Evolutionary conservation across 2,329 filamentous ascomycete genomes (phyloP).

Genomic region (Atkinsonella hypoxylon): DNA sequence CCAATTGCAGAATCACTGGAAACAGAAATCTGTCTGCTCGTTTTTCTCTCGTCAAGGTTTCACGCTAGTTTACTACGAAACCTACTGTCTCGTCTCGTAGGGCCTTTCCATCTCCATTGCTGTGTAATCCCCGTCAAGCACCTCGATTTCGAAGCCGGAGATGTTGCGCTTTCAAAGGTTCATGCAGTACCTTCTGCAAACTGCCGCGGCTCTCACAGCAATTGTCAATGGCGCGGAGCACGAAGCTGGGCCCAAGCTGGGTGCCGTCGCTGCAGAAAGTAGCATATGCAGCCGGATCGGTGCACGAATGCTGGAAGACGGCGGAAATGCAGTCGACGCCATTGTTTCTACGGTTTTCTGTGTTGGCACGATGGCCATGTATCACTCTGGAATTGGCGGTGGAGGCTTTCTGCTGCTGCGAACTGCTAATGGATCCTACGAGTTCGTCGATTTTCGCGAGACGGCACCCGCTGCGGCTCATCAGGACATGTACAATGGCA

Average conservation of each 20-base stretch:
- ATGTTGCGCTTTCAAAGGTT: not conserved
- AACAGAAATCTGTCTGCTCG: too few relatives aligned
- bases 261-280: conserved; percentile 51
- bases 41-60: too few relatives aligned
- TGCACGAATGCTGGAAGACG: conserved; percentile 40
- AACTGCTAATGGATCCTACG: conserved; percentile 51
- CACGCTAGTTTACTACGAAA: too few relatives aligned
- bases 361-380: conserved; percentile 51
- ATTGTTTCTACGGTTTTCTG: conserved; percentile 53
- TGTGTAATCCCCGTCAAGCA: not conserved
- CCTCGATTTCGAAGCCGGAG: not conserved
- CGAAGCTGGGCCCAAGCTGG: conserved; percentile 20
- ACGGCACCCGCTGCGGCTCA: conserved; percentile 68
- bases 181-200: not conserved
- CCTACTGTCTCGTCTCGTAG: not conserved
- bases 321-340: conserved; percentile 57
- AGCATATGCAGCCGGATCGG: conserved; percentile 48
- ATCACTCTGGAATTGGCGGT: conserved; percentile 60
- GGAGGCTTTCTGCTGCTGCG: conserved; percentile 72
- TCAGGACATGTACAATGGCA: conserved; percentile 69
- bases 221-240: not conserved
- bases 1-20: too few relatives aligned
- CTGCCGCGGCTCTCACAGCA: not conserved
- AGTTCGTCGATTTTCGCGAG: conserved; percentile 78
- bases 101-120: not conserved